Base-by-base conservation (phyloP, 2,329 filamentous ascomycete genomes). In the Fusarium chlamydosporum region DNA sequence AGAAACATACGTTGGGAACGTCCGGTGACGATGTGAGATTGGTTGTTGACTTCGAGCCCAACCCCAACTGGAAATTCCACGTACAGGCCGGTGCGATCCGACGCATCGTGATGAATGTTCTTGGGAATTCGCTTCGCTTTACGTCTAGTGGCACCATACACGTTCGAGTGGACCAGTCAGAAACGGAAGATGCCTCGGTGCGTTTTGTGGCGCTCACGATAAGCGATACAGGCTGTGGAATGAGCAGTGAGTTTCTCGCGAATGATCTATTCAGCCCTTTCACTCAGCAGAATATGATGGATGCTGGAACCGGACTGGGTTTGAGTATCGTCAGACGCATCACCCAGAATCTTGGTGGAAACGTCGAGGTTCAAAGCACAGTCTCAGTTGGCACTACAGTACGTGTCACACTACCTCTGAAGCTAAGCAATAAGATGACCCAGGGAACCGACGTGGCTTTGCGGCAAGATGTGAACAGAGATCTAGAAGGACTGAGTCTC, bases 201-300 rank as follows among this genome's bases (percentile, higher is more conserved):
- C 55, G 46, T 7, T 37, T 53, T 4, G 46, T 57, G 4, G 53
- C 6, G n/a, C 8, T 57, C 1, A 26, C 26, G 1, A 31, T 57
- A 5, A 20, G 34, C 6, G 55, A 57, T 3, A 57, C 46, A 26
- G 55, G 55, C 3, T 57, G 55, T 5, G 55, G 55, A 1, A 57
- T 57, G n/a, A 43, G 13, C 2, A 10, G 12, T 4, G 55, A 57
- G 0, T 57, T 42, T n/a, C 55, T 57, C 7, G n/a, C 27, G 1
- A 41, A 53, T 3, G 29, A 42, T 3, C 13, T 57, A 0, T 57
- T 57, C 6, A 57, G 45, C 11, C 55, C 55, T 2, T 57, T 57
- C 2, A 35, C 55, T 6, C 55, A 57, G 15, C 46, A 57, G 11
- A 41, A 57, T 3, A 52, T 42, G 1, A 52, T 57, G 37, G 38